Evolutionary conservation across 2,329 filamentous ascomycete genomes (phyloP).

Genomic region (Calonectria leucothoes): DNA sequence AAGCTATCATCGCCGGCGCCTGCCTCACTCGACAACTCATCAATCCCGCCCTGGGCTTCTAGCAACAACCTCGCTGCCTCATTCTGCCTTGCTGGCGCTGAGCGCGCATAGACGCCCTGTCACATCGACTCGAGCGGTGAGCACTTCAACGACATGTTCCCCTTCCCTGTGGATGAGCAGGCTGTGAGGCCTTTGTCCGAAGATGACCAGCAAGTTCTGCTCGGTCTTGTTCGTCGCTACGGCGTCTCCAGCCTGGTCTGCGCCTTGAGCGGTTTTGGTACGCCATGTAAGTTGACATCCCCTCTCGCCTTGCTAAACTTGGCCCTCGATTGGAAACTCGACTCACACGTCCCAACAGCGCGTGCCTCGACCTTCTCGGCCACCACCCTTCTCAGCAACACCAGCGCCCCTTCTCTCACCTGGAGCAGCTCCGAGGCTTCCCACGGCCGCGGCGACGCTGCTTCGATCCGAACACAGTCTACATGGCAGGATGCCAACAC

Average conservation of each 20-base stretch:
- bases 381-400: constrained; percentile 53
- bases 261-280: constrained; percentile 49
- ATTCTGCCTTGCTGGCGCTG: constrained; percentile 31
- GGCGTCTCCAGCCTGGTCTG: constrained; percentile 52
- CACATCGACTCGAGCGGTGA: constrained; percentile 24
- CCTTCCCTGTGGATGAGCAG: constrained; percentile 49
- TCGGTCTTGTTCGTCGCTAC: constrained; percentile 52
- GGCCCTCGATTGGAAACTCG: neutral
- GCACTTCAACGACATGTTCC: constrained; percentile 46
- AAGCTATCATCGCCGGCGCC: constrained; percentile 28
- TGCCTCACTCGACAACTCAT: constrained; percentile 25
- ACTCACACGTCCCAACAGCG: constrained; percentile 43
- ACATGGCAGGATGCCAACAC: constrained; percentile 50
- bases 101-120: constrained; percentile 39
- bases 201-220: constrained; percentile 52
- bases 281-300: constrained; percentile 48
- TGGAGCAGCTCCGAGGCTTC: constrained; percentile 57
- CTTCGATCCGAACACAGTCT: constrained; percentile 53
- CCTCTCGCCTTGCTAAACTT: neutral
- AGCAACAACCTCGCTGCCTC: constrained; percentile 19
- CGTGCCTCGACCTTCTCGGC: constrained; percentile 54
- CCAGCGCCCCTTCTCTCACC: constrained; percentile 54
- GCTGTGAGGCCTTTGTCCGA: constrained; percentile 50
- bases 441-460: constrained; percentile 52
- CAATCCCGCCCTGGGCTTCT: constrained; percentile 5